Evolutionary conservation across 176 grass and related monocot genomes (phyloP).

Genomic region (Carex parvula): DNA sequence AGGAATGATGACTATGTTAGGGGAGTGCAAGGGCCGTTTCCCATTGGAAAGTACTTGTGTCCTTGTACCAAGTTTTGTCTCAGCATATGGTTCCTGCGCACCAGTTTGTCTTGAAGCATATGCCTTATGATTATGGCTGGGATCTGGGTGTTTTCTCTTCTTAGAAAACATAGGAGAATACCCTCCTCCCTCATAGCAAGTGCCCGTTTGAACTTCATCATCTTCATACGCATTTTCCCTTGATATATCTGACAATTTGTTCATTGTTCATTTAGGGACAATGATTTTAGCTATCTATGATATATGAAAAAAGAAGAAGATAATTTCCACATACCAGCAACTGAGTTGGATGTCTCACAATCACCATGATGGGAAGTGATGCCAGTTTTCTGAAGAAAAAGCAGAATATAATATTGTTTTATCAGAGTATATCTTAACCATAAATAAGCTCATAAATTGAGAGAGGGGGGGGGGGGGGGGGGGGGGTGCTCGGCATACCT

Average conservation of each 20-base stretch:
- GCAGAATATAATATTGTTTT: background rate
- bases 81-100: conserved; percentile 49
- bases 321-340: conserved; percentile 51
- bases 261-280: conserved; percentile 19
- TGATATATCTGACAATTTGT: conserved; percentile 44
- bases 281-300: conserved; percentile 18
- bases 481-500: conserved; percentile 44
- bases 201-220: conserved; percentile 55
- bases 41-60: conserved; percentile 51
- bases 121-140: conserved; percentile 45
- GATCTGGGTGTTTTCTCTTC: conserved; percentile 59
- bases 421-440: background rate
- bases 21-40: conserved; percentile 49
- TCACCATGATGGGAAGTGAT: conserved; percentile 56
- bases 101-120: conserved; percentile 43
- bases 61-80: conserved; percentile 59
- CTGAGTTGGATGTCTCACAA: conserved; percentile 63
- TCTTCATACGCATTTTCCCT: conserved; percentile 77
- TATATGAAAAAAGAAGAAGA: background rate
- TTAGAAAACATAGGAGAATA: conserved; percentile 49
- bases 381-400: conserved; percentile 49
- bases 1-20: conserved; percentile 57
- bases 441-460: background rate
- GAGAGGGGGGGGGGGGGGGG: conserved; percentile 15
- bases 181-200: conserved; percentile 52